Evolutionary conservation across 2,329 filamentous ascomycete species (phyloP).

Genomic region (Penicillium sp.): DNA sequence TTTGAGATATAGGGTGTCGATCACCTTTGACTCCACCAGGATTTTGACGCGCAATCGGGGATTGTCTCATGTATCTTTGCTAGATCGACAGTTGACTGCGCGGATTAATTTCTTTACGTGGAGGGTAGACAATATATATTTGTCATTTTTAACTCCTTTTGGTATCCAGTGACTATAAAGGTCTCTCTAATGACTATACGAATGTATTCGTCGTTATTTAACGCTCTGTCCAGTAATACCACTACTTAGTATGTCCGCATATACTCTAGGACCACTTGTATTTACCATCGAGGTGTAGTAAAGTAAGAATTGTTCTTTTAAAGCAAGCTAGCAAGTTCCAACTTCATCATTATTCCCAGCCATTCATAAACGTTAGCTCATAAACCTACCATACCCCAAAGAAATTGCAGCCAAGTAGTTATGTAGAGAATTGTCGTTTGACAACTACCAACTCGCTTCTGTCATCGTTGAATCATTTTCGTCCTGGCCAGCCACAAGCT

Average conservation of each 20-base stretch:
- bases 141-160: not conserved
- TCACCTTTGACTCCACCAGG: not conserved
- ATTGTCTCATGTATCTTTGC: not conserved
- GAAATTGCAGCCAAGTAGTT: not conserved
- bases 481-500: not conserved
- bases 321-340: not conserved
- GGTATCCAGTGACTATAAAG: not conserved
- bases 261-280: not conserved
- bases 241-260: not conserved
- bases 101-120: not conserved
- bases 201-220: too few species aligned
- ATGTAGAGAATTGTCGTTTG: not conserved
- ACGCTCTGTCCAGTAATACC: too few species aligned
- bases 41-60: not conserved
- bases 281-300: not conserved
- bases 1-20: too few species aligned
- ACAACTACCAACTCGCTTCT: not conserved
- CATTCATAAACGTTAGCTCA: not conserved
- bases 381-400: not conserved
- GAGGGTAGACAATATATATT: not conserved
- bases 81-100: not conserved
- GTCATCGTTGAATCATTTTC: not conserved
- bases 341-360: not conserved
- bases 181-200: too few species aligned
- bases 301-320: not conserved